Percentiles rank a stretch among this genome's conserved stretches.
phyloP scores from a whole-genome alignment of 2,329 filamentous ascomycete species.

The Raffaelea albimanens region DNA sequence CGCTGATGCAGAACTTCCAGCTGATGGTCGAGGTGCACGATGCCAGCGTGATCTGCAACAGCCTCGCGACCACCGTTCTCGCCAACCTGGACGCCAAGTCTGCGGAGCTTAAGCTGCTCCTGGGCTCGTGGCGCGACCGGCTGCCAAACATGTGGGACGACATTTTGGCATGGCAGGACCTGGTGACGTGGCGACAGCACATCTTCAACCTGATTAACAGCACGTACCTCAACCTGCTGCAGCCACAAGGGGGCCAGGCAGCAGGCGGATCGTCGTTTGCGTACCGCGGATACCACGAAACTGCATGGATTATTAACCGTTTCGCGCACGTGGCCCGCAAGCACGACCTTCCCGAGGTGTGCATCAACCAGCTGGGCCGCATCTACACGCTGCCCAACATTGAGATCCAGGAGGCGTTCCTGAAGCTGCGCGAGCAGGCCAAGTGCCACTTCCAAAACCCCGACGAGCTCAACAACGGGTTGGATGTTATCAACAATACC shows the following conservation, averaged over 20 bases:
- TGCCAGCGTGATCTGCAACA: slow-evolving; percentile 91
- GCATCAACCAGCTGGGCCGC: slow-evolving; percentile 90
- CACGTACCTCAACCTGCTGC: slow-evolving; percentile 80
- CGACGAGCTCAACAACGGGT: slow-evolving; percentile 78
- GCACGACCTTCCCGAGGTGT: slow-evolving; percentile 92
- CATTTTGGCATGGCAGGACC: slow-evolving; percentile 97
- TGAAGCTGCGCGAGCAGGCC: slow-evolving; percentile 96
- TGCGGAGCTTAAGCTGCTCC: slow-evolving; percentile 84
- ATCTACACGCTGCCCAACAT: slow-evolving; percentile 99
- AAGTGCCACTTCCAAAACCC: slow-evolving; percentile 98
- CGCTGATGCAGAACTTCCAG: slow-evolving; percentile 94
- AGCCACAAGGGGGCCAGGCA: slow-evolving; percentile 47
- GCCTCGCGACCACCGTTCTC: slow-evolving; percentile 74
- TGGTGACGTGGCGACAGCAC: slow-evolving; percentile 99
- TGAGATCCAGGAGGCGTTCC: slow-evolving; percentile 97
- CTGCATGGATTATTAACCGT: slow-evolving; percentile 98
- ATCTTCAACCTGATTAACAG: slow-evolving; percentile 97
- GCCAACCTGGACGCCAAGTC: slow-evolving; percentile 88
- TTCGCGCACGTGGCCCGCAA: slow-evolving; percentile 97
- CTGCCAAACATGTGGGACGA: slow-evolving; percentile 98
- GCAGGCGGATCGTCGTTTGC: slow-evolving; percentile 75
- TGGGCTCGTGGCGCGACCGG: slow-evolving; percentile 91
- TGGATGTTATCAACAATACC: slow-evolving; percentile 99
- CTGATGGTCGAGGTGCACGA: slow-evolving; percentile 95
- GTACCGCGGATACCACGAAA: slow-evolving; percentile 96